Evolutionary conservation across 2,329 filamentous ascomycete species (phyloP), one percentile per base, ranked within the genome.

Genomic region (Polytolypa hystricis): DNA sequence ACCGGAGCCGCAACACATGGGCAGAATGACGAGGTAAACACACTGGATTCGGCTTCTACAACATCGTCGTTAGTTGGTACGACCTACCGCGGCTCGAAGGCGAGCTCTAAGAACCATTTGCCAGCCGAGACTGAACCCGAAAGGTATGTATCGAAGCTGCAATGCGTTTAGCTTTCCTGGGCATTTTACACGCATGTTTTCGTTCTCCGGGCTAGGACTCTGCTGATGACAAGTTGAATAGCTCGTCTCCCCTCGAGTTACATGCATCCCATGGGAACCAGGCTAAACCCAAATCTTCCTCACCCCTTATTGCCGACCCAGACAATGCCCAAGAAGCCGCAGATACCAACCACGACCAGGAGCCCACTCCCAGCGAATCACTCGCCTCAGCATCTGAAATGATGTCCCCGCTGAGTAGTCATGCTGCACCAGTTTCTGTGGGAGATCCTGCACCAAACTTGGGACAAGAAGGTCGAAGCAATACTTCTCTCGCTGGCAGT

Each of bases 111-210:
- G 21, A n/a, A 7, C n/a, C 21, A 25, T 25, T n/a, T n/a, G n/a
- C 7, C 7, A 35, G 53, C 61, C 48, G 46, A 58, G 45, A 52
- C 57, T 43, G 49, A 67, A 49, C 54, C 64, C 45, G 49, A 64
- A 52, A 50, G 59, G 61, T 54, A 55, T 56, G 44, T 54, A 14
- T 35, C 15, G n/a, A 27, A 14, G 10, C 3, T 7, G 9, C 11
- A 7, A 3, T 7, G 29, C 11, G 9, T 17, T 19, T 9, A 19
- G 8, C 14, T 15, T 6, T n/a, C 20, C 3, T 18, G 12, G 10
- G 5, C 3, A 3, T 26, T 26, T 26, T 8, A 9, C n/a, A 26
- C 2, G 14, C n/a, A 9, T 20, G 5, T 15, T 5, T n/a, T 12
- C 16, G n/a, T 23, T 33, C n/a, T 12, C n/a, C 10, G 12, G 11